phyloP scores from a whole-genome alignment of 1,139 yeast genomes.

The Candida sp. region DNA sequence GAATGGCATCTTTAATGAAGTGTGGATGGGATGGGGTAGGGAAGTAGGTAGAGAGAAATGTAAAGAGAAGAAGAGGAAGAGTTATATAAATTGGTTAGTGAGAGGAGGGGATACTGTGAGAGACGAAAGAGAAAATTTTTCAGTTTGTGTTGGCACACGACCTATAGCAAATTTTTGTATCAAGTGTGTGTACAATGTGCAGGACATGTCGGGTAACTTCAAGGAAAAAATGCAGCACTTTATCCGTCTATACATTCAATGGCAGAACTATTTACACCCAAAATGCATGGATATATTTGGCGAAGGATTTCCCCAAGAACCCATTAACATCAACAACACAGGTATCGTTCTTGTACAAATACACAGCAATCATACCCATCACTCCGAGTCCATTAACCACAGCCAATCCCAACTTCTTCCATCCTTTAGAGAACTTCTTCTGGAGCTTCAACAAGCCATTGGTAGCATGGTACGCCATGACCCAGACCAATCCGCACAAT shows the following conservation, averaged over 20 bases:
- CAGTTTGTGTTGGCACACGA: background rate
- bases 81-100: background rate
- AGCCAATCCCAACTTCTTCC: slow-evolving; percentile 40
- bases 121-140: background rate
- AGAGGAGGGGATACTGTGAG: background rate
- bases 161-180: background rate
- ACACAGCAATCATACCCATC: slow-evolving; percentile 29
- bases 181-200: background rate
- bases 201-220: slow-evolving; percentile 2
- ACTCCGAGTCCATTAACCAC: slow-evolving; percentile 27
- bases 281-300: slow-evolving; percentile 23
- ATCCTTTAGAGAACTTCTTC: slow-evolving; percentile 27
- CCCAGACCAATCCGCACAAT: slow-evolving; percentile 25
- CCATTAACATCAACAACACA: slow-evolving; percentile 22
- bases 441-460: slow-evolving; percentile 39
- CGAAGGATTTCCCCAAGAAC: slow-evolving; percentile 32
- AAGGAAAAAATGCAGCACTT: background rate
- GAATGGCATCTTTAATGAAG: slow-evolving; percentile 68
- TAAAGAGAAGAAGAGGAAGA: background rate
- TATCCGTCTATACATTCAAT: too few relatives aligned
- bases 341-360: slow-evolving; percentile 22
- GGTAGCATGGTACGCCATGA: slow-evolving; percentile 37
- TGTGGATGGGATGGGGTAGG: background rate
- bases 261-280: slow-evolving; percentile 10
- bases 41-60: background rate